phyloP scores from a whole-genome alignment of 169 alveolate genomes.

The Babesia ovis region DNA sequence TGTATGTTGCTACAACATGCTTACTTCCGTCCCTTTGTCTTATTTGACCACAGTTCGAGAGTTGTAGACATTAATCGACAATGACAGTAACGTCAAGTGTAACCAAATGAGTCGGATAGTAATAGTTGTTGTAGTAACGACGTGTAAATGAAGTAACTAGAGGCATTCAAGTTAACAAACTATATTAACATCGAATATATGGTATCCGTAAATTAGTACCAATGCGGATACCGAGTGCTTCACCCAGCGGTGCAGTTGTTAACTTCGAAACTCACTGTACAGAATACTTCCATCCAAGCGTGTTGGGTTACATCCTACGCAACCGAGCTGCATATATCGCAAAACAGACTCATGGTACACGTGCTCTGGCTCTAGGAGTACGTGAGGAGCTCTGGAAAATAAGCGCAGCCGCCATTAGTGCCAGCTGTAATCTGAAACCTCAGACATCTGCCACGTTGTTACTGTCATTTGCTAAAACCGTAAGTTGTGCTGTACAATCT shows the following conservation, averaged over 20 bases:
- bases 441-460: conserved; percentile 55
- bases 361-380: neutral
- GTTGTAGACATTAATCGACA: too few relatives aligned
- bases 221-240: conserved; percentile 63
- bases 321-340: conserved; percentile 46
- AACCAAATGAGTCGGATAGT: too few relatives aligned
- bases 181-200: too few relatives aligned
- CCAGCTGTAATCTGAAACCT: conserved; percentile 33
- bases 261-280: conserved; percentile 67
- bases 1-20: too few relatives aligned
- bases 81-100: too few relatives aligned
- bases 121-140: too few relatives aligned
- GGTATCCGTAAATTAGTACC: neutral
- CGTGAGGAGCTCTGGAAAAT: conserved; percentile 28
- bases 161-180: too few relatives aligned
- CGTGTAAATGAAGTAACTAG: too few relatives aligned
- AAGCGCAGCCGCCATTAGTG: conserved; percentile 23
- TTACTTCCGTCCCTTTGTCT: too few relatives aligned
- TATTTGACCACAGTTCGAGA: too few relatives aligned
- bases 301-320: conserved; percentile 43
- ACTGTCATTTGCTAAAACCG: conserved; percentile 49
- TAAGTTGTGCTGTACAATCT: too few relatives aligned
- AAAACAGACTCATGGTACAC: conserved; percentile 10
- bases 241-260: conserved; percentile 49
- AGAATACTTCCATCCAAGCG: conserved; percentile 61